These are phyloP conservation scores for Eucalyptus cloeziana DNA, from an alignment of 345 rosid species.

Conservation along the genomic window DNA sequence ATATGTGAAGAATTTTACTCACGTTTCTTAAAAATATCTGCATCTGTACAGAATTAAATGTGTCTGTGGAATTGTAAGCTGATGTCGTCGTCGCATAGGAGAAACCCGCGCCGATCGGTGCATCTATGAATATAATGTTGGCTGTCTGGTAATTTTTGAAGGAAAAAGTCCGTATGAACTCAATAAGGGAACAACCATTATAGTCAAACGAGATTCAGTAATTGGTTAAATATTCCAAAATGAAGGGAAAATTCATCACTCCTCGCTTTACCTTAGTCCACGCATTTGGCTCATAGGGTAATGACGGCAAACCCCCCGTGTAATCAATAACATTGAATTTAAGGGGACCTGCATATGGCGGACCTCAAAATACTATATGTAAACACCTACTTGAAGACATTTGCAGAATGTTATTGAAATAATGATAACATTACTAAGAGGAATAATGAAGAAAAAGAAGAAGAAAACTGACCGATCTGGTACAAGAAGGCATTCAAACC, in stretches of 20 bases:
- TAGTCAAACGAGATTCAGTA: neutral
- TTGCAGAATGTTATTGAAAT: neutral
- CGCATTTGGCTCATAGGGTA: neutral
- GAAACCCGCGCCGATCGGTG: slow-evolving; percentile 7
- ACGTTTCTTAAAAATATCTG: neutral
- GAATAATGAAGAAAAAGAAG: neutral
- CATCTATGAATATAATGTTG: slow-evolving; percentile 5
- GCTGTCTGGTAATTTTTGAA: neutral
- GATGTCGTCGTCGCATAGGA: neutral
- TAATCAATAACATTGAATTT: neutral
- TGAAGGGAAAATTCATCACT: neutral
- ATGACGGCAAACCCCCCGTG: neutral
- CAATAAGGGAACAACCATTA: neutral
- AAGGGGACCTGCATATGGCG: slow-evolving; percentile 3
- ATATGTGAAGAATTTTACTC: neutral
- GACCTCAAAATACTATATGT: neutral
- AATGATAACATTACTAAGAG: no score
- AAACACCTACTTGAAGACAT: neutral
- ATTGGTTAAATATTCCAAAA: no score
- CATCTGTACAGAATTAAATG: neutral
- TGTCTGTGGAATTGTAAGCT: neutral
- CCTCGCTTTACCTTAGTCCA: neutral
- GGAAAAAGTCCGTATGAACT: neutral
- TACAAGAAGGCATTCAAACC: neutral
- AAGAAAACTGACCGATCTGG: neutral